Conservation (phyloP, 2,329 filamentous ascomycete species). For the Fusarium redolens region DNA sequence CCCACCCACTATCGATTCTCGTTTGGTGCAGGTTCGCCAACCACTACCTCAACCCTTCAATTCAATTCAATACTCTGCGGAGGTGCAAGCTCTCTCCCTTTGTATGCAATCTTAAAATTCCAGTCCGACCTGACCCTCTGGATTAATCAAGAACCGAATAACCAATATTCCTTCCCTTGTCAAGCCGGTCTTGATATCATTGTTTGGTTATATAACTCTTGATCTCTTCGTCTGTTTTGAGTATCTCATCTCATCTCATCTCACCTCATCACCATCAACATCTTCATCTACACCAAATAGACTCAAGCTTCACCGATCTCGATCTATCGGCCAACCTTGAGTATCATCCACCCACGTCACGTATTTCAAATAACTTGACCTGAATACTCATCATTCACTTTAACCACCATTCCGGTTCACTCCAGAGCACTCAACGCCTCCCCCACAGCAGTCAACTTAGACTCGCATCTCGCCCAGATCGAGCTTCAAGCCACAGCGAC, state of each 20-base stretch:
- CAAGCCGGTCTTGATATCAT: conserved; percentile 42
- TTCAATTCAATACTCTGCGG: conserved; percentile 30
- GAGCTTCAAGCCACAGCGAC: conserved; percentile 21
- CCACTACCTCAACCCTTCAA: conserved; percentile 19
- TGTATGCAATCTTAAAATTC: conserved; percentile 42
- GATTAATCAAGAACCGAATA: conserved; percentile 24
- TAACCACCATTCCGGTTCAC: conserved; percentile 34
- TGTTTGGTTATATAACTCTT: conserved; percentile 34
- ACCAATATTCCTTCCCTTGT: conserved; percentile 41
- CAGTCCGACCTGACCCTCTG: conserved; percentile 27
- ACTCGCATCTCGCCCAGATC: conserved; percentile 10
- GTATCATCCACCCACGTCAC: conserved; percentile 18
- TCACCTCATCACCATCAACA: conserved; percentile 7
- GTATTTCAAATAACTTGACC: conserved; percentile 4
- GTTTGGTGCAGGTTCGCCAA: conserved; percentile 37
- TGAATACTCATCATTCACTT: conserved; percentile 20
- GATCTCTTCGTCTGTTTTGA: conserved; percentile 5
- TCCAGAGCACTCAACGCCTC: conserved; percentile 14
- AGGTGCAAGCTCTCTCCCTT: conserved; percentile 43
- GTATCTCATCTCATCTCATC: conserved; percentile 2
- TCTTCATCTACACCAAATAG: conserved; percentile 8
- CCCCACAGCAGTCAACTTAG: conserved; percentile 20
- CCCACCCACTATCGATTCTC: conserved; percentile 16
- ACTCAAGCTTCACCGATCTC: not conserved
- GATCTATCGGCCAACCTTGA: conserved; percentile 8